Evolutionary conservation across 129 eudicot genomes (phyloP), one percentile per base, ranked within the genome.

Genomic region (Mikania micrantha): DNA sequence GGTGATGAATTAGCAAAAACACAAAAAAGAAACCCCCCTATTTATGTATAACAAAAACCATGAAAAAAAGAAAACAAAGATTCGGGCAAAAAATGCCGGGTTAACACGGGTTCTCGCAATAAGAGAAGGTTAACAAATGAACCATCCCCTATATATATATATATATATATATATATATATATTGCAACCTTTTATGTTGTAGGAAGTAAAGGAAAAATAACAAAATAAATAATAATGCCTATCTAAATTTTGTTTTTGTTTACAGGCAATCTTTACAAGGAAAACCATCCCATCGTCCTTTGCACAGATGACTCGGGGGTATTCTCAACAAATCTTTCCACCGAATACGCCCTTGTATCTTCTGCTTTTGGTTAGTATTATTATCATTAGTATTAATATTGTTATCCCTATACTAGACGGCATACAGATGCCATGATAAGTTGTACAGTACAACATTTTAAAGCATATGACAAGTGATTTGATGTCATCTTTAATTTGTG

Each of bases 241-340:
- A 31, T 31, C 22, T 59, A 19, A 19, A 19, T 4, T 20, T 17
- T 36, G 28, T 35, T 6, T 50, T 74, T 45, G 62, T 58, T 75
- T 38, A 75, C 91, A 92, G 98, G 76, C 45, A 83, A 84, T 62
- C 77, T 92, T 54, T 88, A 92, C 52, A 78, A 79, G 24, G 74
- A 70, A 72, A 84, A 86, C 67, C 98, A 92, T 84, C 98, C 98
- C 9, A 67, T 88, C 50, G 75, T 80, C 60, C 70, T 92, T 32
- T 92, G 98, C 81, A 92, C 98, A 0, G 98, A 92, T 24, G 98
- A 92, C 81, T 29, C 83, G 17, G 96, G 98, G 40, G 95, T 88
- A 67, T 92, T 92, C 81, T 92, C 96, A 9, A 92, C 98, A 60
- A 84, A 71, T 73, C 76, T 92, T 22, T 88, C 98, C 13, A 54